phyloP scores from a whole-genome alignment of 1,139 yeast genomes.

The Saccharomycopsis crataegensis region DNA sequence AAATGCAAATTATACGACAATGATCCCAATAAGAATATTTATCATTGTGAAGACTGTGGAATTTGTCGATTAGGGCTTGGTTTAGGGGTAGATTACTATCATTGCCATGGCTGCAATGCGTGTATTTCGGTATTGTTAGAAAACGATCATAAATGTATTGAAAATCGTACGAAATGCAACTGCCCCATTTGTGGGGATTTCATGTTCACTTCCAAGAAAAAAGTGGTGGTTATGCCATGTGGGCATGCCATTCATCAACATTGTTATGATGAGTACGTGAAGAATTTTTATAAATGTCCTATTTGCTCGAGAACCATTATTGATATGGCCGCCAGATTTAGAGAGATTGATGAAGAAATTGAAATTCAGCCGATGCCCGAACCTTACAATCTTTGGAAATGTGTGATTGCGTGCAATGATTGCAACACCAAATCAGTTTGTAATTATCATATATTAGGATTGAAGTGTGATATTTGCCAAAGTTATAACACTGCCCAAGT shows the following conservation, averaged over 20 bases:
- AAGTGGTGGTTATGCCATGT: constrained; percentile 88
- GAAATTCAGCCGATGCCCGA: constrained; percentile 68
- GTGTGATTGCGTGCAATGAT: constrained; percentile 78
- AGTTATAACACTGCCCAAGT: constrained; percentile 80
- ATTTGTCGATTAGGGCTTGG: constrained; percentile 89
- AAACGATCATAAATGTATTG: constrained; percentile 75
- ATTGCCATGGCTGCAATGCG: constrained; percentile 84
- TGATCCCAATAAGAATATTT: constrained; percentile 71
- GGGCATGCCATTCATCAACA: constrained; percentile 89
- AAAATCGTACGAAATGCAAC: constrained; percentile 80
- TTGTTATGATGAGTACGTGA: constrained; percentile 74
- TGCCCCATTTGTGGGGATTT: constrained; percentile 93
- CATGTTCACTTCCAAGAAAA: constrained; percentile 76
- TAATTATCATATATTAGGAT: constrained; percentile 75
- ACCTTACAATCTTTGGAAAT: constrained; percentile 71
- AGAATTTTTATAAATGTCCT: constrained; percentile 85
- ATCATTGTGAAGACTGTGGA: constrained; percentile 90
- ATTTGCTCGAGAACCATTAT: constrained; percentile 77
- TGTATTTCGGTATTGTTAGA: constrained; percentile 77
- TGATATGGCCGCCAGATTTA: constrained; percentile 82
- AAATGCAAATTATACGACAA: constrained; percentile 80
- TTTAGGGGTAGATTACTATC: constrained; percentile 80
- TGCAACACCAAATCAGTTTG: constrained; percentile 79
- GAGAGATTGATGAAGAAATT: constrained; percentile 80
- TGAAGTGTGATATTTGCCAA: constrained; percentile 78